Evolutionary conservation across 1,284 basidiomycete genomes (phyloP).

Genomic region (Inonotus obliquus): DNA sequence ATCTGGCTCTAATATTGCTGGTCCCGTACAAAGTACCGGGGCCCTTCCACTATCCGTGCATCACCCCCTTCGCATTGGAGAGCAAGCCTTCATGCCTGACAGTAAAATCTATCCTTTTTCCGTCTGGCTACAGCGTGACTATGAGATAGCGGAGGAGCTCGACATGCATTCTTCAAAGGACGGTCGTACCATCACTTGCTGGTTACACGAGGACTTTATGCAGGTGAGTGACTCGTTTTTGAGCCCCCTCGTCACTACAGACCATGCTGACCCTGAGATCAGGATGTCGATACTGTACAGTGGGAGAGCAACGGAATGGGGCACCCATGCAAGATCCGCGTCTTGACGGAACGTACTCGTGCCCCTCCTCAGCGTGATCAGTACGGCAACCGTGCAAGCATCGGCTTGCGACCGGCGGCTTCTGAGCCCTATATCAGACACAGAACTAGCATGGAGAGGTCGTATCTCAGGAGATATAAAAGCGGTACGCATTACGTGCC

Average conservation of each 20-base stretch:
- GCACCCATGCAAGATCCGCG: constrained; percentile 5
- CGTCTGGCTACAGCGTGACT: constrained; percentile 5
- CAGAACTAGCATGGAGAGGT: not conserved
- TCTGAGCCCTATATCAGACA: not conserved
- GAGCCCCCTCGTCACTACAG: not conserved
- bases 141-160: constrained; percentile 1
- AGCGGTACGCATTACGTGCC: not conserved
- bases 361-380: not conserved
- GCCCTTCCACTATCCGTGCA: not conserved
- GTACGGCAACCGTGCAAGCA: not conserved
- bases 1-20: not conserved
- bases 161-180: constrained; percentile 5
- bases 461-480: not conserved
- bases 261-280: not conserved
- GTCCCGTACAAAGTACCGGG: not conserved
- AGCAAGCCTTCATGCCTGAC: not conserved
- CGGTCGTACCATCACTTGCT: constrained; percentile 7
- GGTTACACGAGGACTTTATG: constrained; percentile 4
- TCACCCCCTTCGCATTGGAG: not conserved
- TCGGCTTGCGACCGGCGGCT: not conserved
- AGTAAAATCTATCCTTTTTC: not conserved
- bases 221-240: not conserved
- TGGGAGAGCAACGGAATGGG: constrained; percentile 12
- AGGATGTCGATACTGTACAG: not conserved
- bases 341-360: constrained; percentile 7